Evolutionary conservation across 176 grass and related monocot genomes (phyloP), one percentile per base, ranked within the genome.

Genomic region (Panicum miliaceum): DNA sequence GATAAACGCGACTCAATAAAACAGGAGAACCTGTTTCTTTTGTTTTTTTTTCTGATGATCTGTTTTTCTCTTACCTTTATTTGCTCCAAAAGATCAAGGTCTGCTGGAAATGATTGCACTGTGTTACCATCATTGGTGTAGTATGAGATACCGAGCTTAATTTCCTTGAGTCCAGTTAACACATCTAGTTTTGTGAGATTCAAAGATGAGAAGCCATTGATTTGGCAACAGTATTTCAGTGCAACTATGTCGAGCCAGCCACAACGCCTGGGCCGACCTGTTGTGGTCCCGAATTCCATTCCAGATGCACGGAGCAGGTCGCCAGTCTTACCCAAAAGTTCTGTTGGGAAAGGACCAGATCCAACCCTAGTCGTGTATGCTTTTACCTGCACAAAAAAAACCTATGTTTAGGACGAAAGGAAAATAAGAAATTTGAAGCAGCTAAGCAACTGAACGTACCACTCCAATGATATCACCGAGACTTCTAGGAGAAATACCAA

Each of bases 181-280:
- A 98, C 96, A 71, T 98, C 96, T 0, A 98, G 89, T 71, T 98
- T 98, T 11, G 93, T 93, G 18, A 98, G 89, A 87, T 98, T 98
- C 26, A 98, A 75, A 67, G 96, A 92, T 2, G 96, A 93, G 47
- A 98, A 98, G 16, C 96, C 93, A 70, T 95, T 98, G 47, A 98
- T 95, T 56, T 92, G 93, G 67, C 92, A 98, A 73, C 72, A 88
- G 75, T 95, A 98, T 75, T 85, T 95, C 19, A 95, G 82, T 63
- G 91, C 93, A 63, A 98, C 87, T 60, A 98, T 85, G 73, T 98
- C 96, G 56, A 98, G 96, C 92, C 92, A 98, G 66, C 96, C 96
- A 36, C 96, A 98, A 29, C 96, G 90, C 59, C 92, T 89, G 3
- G 96, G 96, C 22, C 91, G 90, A 64, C 96, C 93, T 68, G 93